phyloP scores from a whole-genome alignment of 306 rosid genomes.

The Astragalus glycyphyllos region DNA sequence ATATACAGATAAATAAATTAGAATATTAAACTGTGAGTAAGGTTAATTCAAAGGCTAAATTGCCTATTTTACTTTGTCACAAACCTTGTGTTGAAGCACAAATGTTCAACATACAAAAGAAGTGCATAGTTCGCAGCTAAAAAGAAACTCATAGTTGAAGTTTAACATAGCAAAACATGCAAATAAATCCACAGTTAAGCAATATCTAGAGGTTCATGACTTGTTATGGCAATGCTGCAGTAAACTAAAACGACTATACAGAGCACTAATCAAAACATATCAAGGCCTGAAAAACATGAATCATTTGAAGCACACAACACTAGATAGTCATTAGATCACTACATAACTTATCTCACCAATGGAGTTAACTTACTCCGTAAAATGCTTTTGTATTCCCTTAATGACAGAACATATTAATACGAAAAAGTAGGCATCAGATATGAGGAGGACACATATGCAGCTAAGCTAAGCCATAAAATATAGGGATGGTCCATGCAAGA shows the following conservation, averaged over 20 bases:
- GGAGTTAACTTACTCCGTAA: not conserved
- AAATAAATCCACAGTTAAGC: not conserved
- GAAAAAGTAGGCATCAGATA: not conserved
- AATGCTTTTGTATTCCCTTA: not conserved
- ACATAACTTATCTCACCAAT: constrained; percentile 2
- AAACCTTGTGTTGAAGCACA: not conserved
- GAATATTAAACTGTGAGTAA: no score
- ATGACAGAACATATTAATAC: not conserved
- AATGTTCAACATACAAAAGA: not conserved
- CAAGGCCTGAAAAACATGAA: not conserved
- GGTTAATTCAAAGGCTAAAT: not conserved
- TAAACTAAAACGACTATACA: not conserved
- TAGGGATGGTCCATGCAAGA: no score
- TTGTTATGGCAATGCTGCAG: not conserved
- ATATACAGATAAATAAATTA: no score
- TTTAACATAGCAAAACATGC: not conserved
- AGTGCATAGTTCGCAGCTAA: not conserved
- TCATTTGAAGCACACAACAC: not conserved
- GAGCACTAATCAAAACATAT: constrained; percentile 14
- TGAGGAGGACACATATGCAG: not conserved
- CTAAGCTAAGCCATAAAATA: constrained; percentile 19
- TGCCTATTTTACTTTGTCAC: not conserved
- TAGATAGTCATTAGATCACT: not conserved
- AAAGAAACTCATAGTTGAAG: no score
- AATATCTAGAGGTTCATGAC: not conserved